Percentiles rank a stretch among this genome's conserved stretches.
phyloP scores from a whole-genome alignment of 2,329 filamentous ascomycete species.

The Aspergillus pseudoviridinutans region DNA sequence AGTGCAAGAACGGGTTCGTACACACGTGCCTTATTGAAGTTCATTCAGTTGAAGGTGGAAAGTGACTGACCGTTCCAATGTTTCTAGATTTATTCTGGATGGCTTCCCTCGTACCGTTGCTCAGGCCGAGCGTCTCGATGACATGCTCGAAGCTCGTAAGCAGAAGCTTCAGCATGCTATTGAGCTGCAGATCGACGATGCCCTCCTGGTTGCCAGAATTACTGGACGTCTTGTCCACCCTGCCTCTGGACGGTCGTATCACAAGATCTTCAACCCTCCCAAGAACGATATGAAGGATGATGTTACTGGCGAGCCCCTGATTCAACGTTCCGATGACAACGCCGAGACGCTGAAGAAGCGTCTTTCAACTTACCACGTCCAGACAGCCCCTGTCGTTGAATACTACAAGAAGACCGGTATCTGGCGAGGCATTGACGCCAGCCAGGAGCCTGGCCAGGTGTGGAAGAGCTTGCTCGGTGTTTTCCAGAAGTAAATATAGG shows the following conservation, averaged over 20 bases:
- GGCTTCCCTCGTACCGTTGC: constrained; percentile 96
- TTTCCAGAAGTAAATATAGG: constrained; percentile 59
- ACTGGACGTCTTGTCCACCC: constrained; percentile 95
- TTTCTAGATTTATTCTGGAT: constrained; percentile 87
- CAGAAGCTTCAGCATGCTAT: constrained; percentile 91
- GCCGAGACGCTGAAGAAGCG: constrained; percentile 94
- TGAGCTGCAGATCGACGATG: constrained; percentile 95
- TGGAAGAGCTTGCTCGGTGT: constrained; percentile 90
- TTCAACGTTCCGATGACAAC: constrained; percentile 97
- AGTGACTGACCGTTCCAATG: constrained; percentile 8
- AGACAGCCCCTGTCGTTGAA: constrained; percentile 85
- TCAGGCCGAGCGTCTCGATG: constrained; percentile 90
- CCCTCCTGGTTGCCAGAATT: constrained; percentile 88
- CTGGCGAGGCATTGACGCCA: constrained; percentile 93
- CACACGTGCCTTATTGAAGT: constrained; percentile 5
- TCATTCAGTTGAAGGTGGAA: constrained; percentile 13
- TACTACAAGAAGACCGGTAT: constrained; percentile 99
- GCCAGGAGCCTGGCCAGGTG: constrained; percentile 90
- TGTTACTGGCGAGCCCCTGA: constrained; percentile 89
- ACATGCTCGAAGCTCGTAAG: constrained; percentile 74
- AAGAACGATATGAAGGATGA: constrained; percentile 94
- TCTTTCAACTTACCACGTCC: constrained; percentile 84
- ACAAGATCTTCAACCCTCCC: constrained; percentile 98
- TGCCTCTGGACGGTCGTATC: constrained; percentile 92
- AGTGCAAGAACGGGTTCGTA: constrained; percentile 91